Evolutionary conservation across 306 rosid species (phyloP), one percentile per base, ranked within the genome.

Genomic region (Oemleria cerasiformis): DNA sequence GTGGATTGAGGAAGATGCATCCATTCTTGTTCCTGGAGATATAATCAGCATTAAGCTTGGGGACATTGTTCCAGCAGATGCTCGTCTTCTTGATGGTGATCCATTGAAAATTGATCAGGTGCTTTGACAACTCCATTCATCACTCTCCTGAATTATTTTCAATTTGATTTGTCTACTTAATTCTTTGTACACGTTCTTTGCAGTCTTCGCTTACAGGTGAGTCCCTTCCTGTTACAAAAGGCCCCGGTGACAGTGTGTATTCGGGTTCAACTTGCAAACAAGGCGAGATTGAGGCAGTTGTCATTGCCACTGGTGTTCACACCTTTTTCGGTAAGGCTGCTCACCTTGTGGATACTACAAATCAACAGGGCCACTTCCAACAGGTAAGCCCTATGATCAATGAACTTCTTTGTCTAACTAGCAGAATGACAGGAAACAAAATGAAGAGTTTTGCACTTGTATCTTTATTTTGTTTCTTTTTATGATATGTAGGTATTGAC

Each of bases 301-400:
- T 92, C 38, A 84, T 89, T 40, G 96, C 87, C 61, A 92, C 97
- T 0, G 96, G 96, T 63, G 97, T 89, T 78, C 96, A 92, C 80
- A 92, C 97, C 71, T 92, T 92, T 77, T 92, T 89, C 51, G 96
- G 96, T 64, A 92, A 85, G 83, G 97, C 94, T 23, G 97, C 94
- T 74, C 97, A 88, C 77, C 97, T 90, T 76, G 94, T 90, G 49
- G 97, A 90, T 75, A 51, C 71, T 50, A 90, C 97, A 1, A 88
- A 84, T 67, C 94, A 90, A 80, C 90, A 86, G 51, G 97, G 97
- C 9, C 97, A 90, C 73, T 90, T 90, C 79, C 97, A 90, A 59
- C 80, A 83, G 97, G 97, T 90, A 71, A 68, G 66, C 50, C n/a
- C 36, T 30, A 30, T 30, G 36, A 30, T 30, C 36, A 30, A n/a